Conservation (phyloP, 208 protist genomes). For the Herpetomonas samuelpessoai region DNA sequence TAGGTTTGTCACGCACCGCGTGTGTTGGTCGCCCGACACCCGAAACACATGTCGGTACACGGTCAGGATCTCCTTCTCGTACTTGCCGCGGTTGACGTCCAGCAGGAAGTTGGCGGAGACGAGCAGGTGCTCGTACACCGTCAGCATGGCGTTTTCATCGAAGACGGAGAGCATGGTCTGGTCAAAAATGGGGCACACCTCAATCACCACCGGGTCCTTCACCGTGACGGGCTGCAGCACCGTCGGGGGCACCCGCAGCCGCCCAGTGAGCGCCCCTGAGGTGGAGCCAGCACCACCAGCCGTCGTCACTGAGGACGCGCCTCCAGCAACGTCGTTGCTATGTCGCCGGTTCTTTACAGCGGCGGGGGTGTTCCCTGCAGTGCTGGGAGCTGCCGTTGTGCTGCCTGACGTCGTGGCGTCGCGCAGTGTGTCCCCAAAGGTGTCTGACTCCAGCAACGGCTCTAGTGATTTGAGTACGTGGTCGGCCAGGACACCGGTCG, state of each 20-base stretch:
- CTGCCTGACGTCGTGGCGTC: constrained; percentile 2
- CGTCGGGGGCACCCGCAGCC: background rate
- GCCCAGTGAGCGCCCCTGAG: background rate
- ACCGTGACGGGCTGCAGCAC: background rate
- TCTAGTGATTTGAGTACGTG: constrained; percentile 12
- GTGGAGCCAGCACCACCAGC: background rate
- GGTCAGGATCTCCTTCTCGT: constrained; percentile 27
- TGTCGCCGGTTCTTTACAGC: no score
- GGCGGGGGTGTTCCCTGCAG: background rate
- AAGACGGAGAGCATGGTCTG: constrained; percentile 28
- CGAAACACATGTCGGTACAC: constrained; percentile 39
- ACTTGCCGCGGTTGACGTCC: constrained; percentile 5
- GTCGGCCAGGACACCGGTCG: constrained; percentile 22
- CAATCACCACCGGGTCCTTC: background rate
- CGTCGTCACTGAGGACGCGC: no score
- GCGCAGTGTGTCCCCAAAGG: background rate
- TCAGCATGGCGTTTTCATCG: constrained; percentile 18
- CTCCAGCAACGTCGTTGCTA: no score
- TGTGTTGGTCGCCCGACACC: constrained; percentile 49
- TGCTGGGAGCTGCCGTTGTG: background rate
- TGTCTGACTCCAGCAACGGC: constrained; percentile 12
- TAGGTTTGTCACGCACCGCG: constrained; percentile 35
- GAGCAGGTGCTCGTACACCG: constrained; percentile 67
- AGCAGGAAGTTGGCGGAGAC: constrained; percentile 33
- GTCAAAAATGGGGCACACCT: constrained; percentile 40